These are phyloP conservation scores for Scleroderma bovista DNA, from an alignment of 768 basidiomycete genomes.

Conservation along the genomic window DNA sequence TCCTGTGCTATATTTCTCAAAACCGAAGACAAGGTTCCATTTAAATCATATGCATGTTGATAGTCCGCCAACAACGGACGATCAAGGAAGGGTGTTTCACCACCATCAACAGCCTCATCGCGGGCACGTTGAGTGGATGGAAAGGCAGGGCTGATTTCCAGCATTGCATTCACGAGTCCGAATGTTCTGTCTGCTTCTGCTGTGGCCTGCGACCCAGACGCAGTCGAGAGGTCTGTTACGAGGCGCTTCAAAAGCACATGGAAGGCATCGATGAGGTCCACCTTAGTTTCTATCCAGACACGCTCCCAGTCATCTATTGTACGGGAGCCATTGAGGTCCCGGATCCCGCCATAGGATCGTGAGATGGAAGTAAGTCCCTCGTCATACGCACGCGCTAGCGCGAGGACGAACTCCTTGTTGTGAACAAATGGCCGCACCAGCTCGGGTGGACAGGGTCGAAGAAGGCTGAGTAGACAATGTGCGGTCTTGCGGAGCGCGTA, in stretches of 20 bases:
- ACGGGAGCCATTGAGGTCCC: constrained; percentile 21
- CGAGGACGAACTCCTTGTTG: constrained; percentile 45
- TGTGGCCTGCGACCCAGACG: constrained; percentile 39
- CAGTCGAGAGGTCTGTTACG: constrained; percentile 41
- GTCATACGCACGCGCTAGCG: constrained; percentile 58
- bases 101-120: constrained; percentile 18
- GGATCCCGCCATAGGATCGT: constrained; percentile 54
- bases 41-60: constrained; percentile 60
- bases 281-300: constrained; percentile 70
- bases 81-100: constrained; percentile 55
- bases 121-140: constrained; percentile 5
- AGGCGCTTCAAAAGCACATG: constrained; percentile 51
- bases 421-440: constrained; percentile 49
- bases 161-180: constrained; percentile 53
- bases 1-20: constrained; percentile 43
- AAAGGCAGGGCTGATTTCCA: constrained; percentile 35
- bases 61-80: constrained; percentile 67
- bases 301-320: constrained; percentile 61
- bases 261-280: constrained; percentile 63
- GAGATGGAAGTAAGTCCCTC: constrained; percentile 50
- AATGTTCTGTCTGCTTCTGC: constrained; percentile 49
- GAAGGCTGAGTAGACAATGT: constrained; percentile 49
- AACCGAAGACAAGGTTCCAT: constrained; percentile 41
- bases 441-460: constrained; percentile 45
- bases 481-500: constrained; percentile 62